Evolutionary conservation across 2,329 filamentous ascomycete genomes (phyloP), one percentile per base, ranked within the genome.

Genomic region (Aspergillus nomiae): DNA sequence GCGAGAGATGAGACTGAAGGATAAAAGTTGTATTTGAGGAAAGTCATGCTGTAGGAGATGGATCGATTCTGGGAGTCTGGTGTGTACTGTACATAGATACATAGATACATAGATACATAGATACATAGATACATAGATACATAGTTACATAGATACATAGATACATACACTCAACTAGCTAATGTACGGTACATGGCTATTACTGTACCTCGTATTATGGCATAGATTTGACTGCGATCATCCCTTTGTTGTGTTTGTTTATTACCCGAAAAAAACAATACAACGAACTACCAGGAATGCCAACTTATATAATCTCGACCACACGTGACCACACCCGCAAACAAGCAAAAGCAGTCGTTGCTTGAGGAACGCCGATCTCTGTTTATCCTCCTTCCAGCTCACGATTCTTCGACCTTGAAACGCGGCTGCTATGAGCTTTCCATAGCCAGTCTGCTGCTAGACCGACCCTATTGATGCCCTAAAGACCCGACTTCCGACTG

Each of bases 291-390:
- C 11, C 11, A 56, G 62, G 69, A 70, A 72, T 73, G 71, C 36
- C 4, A 41, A 19, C 65, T 71, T 68, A 73, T 62, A 43, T 69
- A 65, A 66, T 32, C 56, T 12, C 46, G 16, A 34, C 41, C 8
- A 0, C 76, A 78, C 76, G 75, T 77, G 76, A 77, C 67, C 34
- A 8, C 30, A 28, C 63, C 30, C 46, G 19, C 48, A 55, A 60
- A 60, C 66, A 73, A 75, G 73, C 70, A 74, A 73, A 36, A 48
- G 48, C 45, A 41, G 54, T 70, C 74, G 76, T 78, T 78, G 76
- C 76, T 76, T 77, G 76, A 78, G 76, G 74, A 77, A 78, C 76
- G 73, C 72, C 63, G 62, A 60, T 71, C 70, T 78, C 76, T 78
- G 76, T 78, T 78, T 78, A 78, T 71, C 68, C 71, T 76, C 71